Percentiles rank a stretch among this genome's conserved stretches.
Evolutionary conservation across 305 asterid species (phyloP).

Genomic region (Coffea humblotiana): DNA sequence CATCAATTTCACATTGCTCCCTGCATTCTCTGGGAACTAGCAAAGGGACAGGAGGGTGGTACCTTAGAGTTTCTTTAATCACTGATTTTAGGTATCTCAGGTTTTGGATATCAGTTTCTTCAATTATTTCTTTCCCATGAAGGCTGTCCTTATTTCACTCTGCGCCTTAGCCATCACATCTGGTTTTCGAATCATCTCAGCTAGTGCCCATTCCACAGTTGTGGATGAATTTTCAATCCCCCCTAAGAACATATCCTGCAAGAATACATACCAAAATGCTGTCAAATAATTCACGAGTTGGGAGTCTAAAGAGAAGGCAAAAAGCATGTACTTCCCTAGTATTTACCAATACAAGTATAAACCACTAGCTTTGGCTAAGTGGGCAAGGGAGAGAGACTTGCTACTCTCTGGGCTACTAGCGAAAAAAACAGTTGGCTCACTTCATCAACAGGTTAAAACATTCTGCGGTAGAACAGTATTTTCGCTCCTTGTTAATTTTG

Average conservation of each 20-base stretch:
- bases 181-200: slow-evolving; percentile 10
- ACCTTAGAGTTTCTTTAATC: not conserved
- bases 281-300: no score
- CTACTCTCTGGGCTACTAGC: no score
- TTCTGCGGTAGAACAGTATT: no score
- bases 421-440: no score
- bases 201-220: not conserved
- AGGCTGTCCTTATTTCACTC: not conserved
- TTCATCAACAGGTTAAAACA: no score
- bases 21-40: not conserved
- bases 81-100: not conserved
- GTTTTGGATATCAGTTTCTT: not conserved
- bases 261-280: slow-evolving; percentile 21
- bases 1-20: slow-evolving; percentile 6
- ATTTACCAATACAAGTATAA: no score
- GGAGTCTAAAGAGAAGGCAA: no score
- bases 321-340: no score
- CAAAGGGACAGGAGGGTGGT: not conserved
- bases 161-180: slow-evolving; percentile 1
- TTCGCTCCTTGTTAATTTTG: no score
- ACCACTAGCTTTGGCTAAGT: no score
- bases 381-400: no score
- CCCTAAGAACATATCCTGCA: slow-evolving; percentile 5
- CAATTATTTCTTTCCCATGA: not conserved
- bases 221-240: slow-evolving; percentile 7